Conservation (phyloP, 2,329 filamentous ascomycete genomes). For the Ceratocystis ficicola region DNA sequence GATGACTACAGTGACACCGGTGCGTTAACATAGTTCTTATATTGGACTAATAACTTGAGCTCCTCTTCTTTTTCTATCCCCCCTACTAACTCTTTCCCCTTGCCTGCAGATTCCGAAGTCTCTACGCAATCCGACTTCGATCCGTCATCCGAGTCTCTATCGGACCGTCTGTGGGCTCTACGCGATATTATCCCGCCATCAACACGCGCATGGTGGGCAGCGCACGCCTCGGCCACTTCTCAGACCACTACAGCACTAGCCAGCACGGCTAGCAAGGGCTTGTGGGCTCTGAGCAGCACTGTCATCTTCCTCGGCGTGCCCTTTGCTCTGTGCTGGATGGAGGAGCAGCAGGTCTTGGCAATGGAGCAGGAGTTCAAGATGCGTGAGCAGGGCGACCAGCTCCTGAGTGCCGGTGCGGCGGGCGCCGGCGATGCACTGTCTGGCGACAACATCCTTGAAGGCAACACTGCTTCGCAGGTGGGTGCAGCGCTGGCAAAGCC, state of each 20-base stretch:
- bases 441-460: slow-evolving; percentile 27
- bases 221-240: slow-evolving; percentile 45
- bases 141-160: slow-evolving; percentile 44
- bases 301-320: slow-evolving; percentile 84
- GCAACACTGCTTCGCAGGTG: slow-evolving; percentile 38
- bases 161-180: slow-evolving; percentile 59
- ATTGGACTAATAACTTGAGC: not conserved
- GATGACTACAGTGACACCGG: slow-evolving; percentile 92
- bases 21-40: slow-evolving; percentile 35
- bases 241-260: slow-evolving; percentile 42
- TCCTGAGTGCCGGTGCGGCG: slow-evolving; percentile 38
- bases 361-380: slow-evolving; percentile 97
- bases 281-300: slow-evolving; percentile 85
- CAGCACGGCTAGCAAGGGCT: slow-evolving; percentile 66
- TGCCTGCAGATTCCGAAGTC: slow-evolving; percentile 59
- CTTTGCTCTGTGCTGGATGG: slow-evolving; percentile 81
- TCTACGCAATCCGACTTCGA: slow-evolving; percentile 67
- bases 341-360: slow-evolving; percentile 93
- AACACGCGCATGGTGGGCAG: slow-evolving; percentile 55
- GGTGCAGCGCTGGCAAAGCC: slow-evolving; percentile 41
- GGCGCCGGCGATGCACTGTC: slow-evolving; percentile 20
- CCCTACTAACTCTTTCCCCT: slow-evolving; percentile 11
- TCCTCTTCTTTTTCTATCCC: no score
- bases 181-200: slow-evolving; percentile 66
- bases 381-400: slow-evolving; percentile 78